Evolutionary conservation across 345 rosid genomes (phyloP), one percentile per base, ranked within the genome.

Genomic region (Carallia brachiata): DNA sequence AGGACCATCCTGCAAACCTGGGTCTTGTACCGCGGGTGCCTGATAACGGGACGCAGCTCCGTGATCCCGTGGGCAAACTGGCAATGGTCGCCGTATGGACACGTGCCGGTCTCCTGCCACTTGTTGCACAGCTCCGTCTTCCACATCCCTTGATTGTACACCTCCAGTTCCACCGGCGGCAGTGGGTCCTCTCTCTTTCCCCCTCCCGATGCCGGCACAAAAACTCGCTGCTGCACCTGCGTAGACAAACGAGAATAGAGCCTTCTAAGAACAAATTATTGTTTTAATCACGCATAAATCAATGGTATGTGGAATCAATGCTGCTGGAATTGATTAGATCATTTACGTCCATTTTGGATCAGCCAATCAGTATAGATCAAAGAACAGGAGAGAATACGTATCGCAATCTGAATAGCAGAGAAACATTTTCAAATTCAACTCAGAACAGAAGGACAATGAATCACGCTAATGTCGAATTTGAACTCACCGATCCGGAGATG

Each of bases 41-140:
- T 83, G 52, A 95, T 87, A 3, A 90, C 90, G 0, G 97, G 93
- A 61, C 95, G 93, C 27, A 95, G 89, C 86, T 95, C 97, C 10
- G 78, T 65, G 48, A 95, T 77, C 3, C 97, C 97, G 59, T 92
- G 99, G 27, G 99, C 99, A 59, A 92, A 95, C 69, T 88, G 97
- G 76, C 96, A 95, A 70, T 84, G 80, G 31, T 84, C 83, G 2
- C 84, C 89, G 64, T 92, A 90, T 6, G 91, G 90, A 62, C 98
- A 92, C n/a, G 82, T 56, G 15, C 97, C 94, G 0, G 89, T 92
- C 84, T 90, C 89, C 78, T 95, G 91, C 99, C 99, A 95, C 67
- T 92, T 95, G 86, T 95, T 89, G 86, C 98, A 92, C 0, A 95
- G 85, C 83, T 95, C 98, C 37, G 98, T 95, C 86, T 90, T 92